These are phyloP conservation scores for Cercis canadensis DNA, from an alignment of 306 rosid genomes.

Conservation along the genomic window DNA sequence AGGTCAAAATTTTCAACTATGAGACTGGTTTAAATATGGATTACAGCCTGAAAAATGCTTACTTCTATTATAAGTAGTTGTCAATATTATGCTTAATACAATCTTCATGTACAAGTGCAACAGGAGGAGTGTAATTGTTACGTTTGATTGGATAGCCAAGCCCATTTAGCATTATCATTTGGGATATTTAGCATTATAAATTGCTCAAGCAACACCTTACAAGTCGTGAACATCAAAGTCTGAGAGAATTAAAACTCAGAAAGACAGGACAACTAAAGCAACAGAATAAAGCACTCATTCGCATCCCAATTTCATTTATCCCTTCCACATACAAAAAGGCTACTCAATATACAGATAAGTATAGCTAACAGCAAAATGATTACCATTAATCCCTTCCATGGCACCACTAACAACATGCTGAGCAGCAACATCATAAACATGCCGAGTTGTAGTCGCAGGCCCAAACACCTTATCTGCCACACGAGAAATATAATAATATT, in stretches of 20 bases:
- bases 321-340: conserved; percentile 14
- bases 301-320: conserved; percentile 10
- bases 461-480: conserved; percentile 72
- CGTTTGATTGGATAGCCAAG: conserved; percentile 16
- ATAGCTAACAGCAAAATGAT: conserved; percentile 12
- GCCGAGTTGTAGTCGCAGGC: conserved; percentile 89
- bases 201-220: conserved; percentile 6
- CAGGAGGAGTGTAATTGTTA: conserved; percentile 7
- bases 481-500: not conserved
- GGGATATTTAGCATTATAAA: conserved; percentile 10
- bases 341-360: not conserved
- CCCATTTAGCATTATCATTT: not conserved
- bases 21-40: no score
- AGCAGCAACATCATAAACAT: conserved; percentile 91
- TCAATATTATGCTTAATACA: conserved; percentile 1
- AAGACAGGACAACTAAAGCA: conserved; percentile 1
- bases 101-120: conserved; percentile 15
- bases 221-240: not conserved
- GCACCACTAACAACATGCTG: conserved; percentile 84
- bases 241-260: conserved; percentile 2
- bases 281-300: not conserved
- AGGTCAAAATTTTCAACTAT: no score
- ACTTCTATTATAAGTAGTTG: not conserved
- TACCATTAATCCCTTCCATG: conserved; percentile 94
- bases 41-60: no score